Evolutionary conservation across 2,329 filamentous ascomycete genomes (phyloP).

Genomic region (Cercospora brassicicola): DNA sequence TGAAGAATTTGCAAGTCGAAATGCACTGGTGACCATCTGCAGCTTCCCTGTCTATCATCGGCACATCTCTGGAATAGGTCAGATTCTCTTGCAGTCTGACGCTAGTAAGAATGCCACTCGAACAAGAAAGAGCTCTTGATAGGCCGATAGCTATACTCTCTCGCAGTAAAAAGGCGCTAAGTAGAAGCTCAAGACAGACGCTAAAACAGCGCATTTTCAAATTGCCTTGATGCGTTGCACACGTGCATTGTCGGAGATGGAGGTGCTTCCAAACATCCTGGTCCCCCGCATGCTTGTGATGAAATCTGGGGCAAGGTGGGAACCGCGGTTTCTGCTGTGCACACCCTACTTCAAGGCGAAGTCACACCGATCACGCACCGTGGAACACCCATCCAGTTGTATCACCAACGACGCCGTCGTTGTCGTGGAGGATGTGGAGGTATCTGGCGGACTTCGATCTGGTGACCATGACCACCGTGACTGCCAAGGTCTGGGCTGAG

Average conservation of each 20-base stretch:
- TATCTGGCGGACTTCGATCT: neutral
- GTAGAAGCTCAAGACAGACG: neutral
- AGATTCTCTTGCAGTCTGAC: neutral
- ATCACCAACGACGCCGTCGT: neutral
- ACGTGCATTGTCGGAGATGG: neutral
- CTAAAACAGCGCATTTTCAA: neutral
- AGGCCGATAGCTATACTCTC: conserved; percentile 7
- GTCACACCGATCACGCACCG: conserved; percentile 3
- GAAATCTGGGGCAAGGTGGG: neutral
- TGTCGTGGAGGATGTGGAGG: neutral
- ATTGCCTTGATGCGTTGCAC: neutral
- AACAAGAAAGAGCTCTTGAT: neutral
- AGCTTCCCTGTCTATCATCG: neutral
- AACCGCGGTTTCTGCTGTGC: neutral
- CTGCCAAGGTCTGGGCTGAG: neutral
- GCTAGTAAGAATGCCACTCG: neutral
- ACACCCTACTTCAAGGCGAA: neutral
- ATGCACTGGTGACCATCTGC: neutral
- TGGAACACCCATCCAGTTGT: neutral
- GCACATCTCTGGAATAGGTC: conserved; percentile 5
- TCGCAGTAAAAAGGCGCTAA: neutral
- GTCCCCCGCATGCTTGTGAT: neutral
- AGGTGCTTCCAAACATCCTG: neutral
- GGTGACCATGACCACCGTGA: neutral
- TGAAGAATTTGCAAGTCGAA: no score